These are phyloP conservation scores for Exophiala dermatitidis DNA, from an alignment of 2,329 filamentous ascomycete genomes.

Conservation along the genomic window DNA sequence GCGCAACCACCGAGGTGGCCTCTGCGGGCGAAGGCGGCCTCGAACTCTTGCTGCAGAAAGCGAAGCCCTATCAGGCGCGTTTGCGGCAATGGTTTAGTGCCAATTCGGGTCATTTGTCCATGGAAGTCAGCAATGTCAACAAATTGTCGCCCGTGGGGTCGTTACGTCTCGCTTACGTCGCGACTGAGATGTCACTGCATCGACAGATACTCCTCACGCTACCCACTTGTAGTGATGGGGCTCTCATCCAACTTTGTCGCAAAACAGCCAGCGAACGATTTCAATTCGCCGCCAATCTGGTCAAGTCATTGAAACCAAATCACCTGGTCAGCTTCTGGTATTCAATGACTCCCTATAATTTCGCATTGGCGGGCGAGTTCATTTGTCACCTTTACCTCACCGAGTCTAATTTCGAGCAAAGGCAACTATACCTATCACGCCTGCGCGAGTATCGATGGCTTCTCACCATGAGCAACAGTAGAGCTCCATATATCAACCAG, in stretches of 20 bases:
- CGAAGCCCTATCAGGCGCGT: slow-evolving; percentile 46
- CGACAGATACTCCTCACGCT: slow-evolving; percentile 82
- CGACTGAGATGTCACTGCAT: slow-evolving; percentile 88
- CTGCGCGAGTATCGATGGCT: slow-evolving; percentile 1
- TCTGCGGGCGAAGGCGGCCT: slow-evolving; percentile 38
- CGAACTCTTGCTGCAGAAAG: slow-evolving; percentile 43
- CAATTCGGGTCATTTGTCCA: slow-evolving; percentile 41
- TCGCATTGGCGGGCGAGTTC: slow-evolving; percentile 76
- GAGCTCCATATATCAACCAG: not conserved
- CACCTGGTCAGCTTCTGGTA: slow-evolving; percentile 87
- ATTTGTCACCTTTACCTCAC: slow-evolving; percentile 30
- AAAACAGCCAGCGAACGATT: slow-evolving; percentile 67
- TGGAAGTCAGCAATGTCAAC: slow-evolving; percentile 35
- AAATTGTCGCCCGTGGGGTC: slow-evolving; percentile 52
- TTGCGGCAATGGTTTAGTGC: slow-evolving; percentile 46
- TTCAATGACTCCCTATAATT: slow-evolving; percentile 76
- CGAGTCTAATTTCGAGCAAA: not conserved
- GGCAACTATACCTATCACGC: not conserved
- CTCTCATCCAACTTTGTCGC: slow-evolving; percentile 84
- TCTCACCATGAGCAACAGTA: slow-evolving; percentile 1
- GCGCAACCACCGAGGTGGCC: slow-evolving; percentile 39
- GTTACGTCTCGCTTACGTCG: slow-evolving; percentile 86
- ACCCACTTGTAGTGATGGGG: slow-evolving; percentile 55
- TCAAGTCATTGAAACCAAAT: slow-evolving; percentile 76
- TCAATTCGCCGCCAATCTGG: slow-evolving; percentile 92